A percentile compares a stretch with the other conserved stretches of the same genome.
These are phyloP conservation scores for Schoenoplectus tabernaemontani DNA, from an alignment of 202 grass and related monocot species.

Conservation along the genomic window DNA sequence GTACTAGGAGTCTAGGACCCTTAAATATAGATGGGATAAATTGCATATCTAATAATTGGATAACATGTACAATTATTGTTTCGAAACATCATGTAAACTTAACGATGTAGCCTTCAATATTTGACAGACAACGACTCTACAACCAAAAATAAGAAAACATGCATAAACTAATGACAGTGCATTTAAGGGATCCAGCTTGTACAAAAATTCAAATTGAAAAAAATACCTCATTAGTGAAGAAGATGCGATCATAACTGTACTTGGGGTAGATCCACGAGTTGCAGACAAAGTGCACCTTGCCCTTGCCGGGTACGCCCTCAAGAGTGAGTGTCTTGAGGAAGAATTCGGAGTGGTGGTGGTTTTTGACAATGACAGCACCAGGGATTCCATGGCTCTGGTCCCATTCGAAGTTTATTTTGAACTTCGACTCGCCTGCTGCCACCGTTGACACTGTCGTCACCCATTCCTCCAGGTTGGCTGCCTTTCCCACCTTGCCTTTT, in stretches of 20 bases:
- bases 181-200: no score
- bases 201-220: background rate
- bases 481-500: constrained; percentile 39
- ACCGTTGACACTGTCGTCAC: constrained; percentile 27
- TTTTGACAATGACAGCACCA: constrained; percentile 61
- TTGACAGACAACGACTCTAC: background rate
- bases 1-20: background rate
- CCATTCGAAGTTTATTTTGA: constrained; percentile 58
- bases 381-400: constrained; percentile 54
- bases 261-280: constrained; percentile 73
- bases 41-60: background rate
- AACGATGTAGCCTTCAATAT: background rate
- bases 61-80: no score
- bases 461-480: constrained; percentile 45
- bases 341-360: constrained; percentile 47
- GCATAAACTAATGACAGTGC: background rate
- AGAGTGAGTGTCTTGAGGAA: constrained; percentile 65
- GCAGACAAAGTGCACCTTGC: constrained; percentile 60
- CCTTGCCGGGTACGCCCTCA: constrained; percentile 48
- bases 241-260: constrained; percentile 52
- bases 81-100: no score
- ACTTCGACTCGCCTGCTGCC: constrained; percentile 40
- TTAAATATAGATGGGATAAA: background rate
- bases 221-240: constrained; percentile 71
- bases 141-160: background rate